phyloP scores from a whole-genome alignment of 75 land plant genomes.

The Selaginella tamariscina region DNA sequence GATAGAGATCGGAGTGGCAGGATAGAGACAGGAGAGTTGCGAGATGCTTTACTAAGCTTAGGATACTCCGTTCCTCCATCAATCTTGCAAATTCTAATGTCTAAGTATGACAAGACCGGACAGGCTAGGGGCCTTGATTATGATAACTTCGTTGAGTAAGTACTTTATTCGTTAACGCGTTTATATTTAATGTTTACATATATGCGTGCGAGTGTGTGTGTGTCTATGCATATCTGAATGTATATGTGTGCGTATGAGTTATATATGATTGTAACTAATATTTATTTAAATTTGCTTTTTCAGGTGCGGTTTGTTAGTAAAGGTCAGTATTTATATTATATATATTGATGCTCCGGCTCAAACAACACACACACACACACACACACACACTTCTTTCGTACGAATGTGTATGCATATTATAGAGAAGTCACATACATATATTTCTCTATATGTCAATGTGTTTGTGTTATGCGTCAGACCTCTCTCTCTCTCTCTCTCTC shows the following conservation, averaged over 20 bases:
- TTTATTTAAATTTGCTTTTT: neutral
- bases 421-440: neutral
- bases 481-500: too few species aligned
- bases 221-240: too few species aligned
- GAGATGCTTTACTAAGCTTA: slow-evolving; percentile 75
- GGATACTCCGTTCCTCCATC: slow-evolving; percentile 60
- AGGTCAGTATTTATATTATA: slow-evolving; percentile 18
- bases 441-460: neutral
- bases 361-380: neutral
- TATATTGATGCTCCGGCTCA: neutral
- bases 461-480: too few species aligned
- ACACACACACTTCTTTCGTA: neutral
- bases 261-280: neutral
- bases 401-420: neutral
- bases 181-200: too few species aligned
- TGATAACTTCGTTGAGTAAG: slow-evolving; percentile 93
- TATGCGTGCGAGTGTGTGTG: too few species aligned
- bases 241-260: slow-evolving; percentile 11
- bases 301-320: slow-evolving; percentile 47
- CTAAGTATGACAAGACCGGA: slow-evolving; percentile 69
- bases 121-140: slow-evolving; percentile 55
- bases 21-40: slow-evolving; percentile 58
- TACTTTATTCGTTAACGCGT: neutral
- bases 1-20: slow-evolving; percentile 78
- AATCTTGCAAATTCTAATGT: slow-evolving; percentile 56